A percentile compares a stretch with the other conserved stretches of the same genome.
These are phyloP conservation scores for Trametopsis cervina DNA, from an alignment of 768 basidiomycete genomes.

Conservation along the genomic window DNA sequence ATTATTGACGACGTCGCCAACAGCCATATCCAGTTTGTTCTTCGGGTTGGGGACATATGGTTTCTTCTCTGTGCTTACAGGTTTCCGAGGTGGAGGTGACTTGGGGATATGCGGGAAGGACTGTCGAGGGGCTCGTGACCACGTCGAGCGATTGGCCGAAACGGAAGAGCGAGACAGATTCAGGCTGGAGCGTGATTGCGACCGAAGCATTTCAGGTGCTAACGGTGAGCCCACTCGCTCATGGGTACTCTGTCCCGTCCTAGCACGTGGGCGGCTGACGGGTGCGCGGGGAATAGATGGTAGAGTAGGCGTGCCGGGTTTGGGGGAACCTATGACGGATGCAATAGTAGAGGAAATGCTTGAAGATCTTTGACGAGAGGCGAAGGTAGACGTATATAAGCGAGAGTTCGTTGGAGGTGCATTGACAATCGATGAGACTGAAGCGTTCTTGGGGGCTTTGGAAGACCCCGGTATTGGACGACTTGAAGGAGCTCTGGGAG, in stretches of 20 bases:
- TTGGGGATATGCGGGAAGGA: slow-evolving; percentile 42
- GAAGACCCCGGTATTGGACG: too few species aligned
- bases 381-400: slow-evolving; percentile 60
- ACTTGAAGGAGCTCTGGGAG: slow-evolving; percentile 36
- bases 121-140: slow-evolving; percentile 62
- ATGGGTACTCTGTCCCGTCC: slow-evolving; percentile 30
- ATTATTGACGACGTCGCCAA: slow-evolving; percentile 87
- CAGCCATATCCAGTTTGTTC: slow-evolving; percentile 86
- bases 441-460: too few species aligned
- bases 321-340: slow-evolving; percentile 26
- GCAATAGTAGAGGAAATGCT: slow-evolving; percentile 46
- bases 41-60: slow-evolving; percentile 84
- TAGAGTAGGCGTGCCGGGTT: slow-evolving; percentile 25
- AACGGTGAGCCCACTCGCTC: slow-evolving; percentile 50
- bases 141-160: slow-evolving; percentile 43
- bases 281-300: slow-evolving; percentile 13
- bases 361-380: slow-evolving; percentile 77
- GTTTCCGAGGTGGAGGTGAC: slow-evolving; percentile 42
- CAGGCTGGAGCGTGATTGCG: slow-evolving; percentile 34
- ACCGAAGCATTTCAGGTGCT: slow-evolving; percentile 51
- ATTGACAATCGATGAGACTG: too few species aligned
- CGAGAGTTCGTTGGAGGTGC: slow-evolving; percentile 28
- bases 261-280: slow-evolving; percentile 31
- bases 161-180: slow-evolving; percentile 37
- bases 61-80: slow-evolving; percentile 38